phyloP scores from a whole-genome alignment of 768 basidiomycete species.

The Lentinus brumalis region DNA sequence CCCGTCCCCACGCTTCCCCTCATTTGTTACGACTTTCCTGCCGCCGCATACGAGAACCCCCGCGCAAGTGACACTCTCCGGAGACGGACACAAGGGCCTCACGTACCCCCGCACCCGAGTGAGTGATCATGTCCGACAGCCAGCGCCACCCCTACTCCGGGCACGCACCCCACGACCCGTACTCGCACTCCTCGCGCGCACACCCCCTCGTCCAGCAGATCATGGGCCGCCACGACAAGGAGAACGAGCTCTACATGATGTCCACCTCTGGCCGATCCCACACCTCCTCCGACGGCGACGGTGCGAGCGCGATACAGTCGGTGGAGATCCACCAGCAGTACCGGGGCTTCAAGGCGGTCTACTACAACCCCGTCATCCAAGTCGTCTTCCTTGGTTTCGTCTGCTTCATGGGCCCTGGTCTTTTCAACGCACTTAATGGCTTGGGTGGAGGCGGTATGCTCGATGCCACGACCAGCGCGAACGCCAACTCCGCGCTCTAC shows the following conservation, averaged over 20 bases:
- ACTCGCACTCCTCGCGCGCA: not conserved
- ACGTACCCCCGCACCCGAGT: not conserved
- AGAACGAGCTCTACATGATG: conserved; percentile 3
- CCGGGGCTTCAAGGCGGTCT: conserved; percentile 54
- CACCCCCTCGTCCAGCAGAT: not conserved
- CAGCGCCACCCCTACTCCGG: not conserved
- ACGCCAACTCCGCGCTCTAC: conserved; percentile 71
- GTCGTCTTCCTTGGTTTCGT: conserved; percentile 68
- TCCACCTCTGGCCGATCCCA: conserved; percentile 5
- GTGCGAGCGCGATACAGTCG: conserved; percentile 7
- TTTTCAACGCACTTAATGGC: conserved; percentile 80
- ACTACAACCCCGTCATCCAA: conserved; percentile 61
- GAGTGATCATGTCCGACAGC: not conserved
- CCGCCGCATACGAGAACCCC: not conserved
- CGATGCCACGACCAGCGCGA: conserved; percentile 63
- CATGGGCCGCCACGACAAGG: not conserved
- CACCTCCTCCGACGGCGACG: conserved; percentile 9
- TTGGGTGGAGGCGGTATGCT: conserved; percentile 81
- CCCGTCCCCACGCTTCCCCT: not conserved
- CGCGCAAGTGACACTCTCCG: not conserved
- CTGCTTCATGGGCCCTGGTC: conserved; percentile 60
- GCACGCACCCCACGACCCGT: not conserved
- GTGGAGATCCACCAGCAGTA: conserved; percentile 46
- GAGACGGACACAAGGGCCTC: not conserved
- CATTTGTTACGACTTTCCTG: conserved; percentile 1